phyloP scores from a whole-genome alignment of 192 early-diverging fungal species.

The Glomus cerebriforme region DNA sequence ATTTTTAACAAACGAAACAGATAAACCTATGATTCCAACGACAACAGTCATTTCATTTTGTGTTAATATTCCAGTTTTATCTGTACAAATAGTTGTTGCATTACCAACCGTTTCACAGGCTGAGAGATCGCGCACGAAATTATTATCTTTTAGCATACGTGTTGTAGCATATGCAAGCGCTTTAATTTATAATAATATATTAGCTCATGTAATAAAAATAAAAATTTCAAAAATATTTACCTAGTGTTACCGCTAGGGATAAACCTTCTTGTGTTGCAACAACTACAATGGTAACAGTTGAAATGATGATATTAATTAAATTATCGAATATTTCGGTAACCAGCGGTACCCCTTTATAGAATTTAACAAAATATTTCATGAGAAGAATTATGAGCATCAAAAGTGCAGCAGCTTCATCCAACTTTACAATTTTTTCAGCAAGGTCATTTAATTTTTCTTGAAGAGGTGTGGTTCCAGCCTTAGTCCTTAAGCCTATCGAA shows the following conservation, averaged over 20 bases:
- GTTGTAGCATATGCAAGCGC: constrained; percentile 91
- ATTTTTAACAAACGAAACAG: constrained; percentile 40
- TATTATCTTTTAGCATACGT: constrained; percentile 93
- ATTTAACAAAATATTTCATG: constrained; percentile 81
- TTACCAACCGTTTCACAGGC: constrained; percentile 99
- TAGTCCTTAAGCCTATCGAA: constrained; percentile 65
- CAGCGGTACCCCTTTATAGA: constrained; percentile 44
- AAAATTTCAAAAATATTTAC: constrained; percentile 27
- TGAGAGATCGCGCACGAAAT: constrained; percentile 91
- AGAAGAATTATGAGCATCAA: constrained; percentile 85
- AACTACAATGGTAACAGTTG: constrained; percentile 91
- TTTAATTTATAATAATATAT: constrained; percentile 17
- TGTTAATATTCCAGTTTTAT: constrained; percentile 98
- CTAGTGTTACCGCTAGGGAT: constrained; percentile 92
- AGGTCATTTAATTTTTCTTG: constrained; percentile 88
- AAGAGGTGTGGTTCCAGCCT: constrained; percentile 86
- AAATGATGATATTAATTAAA: constrained; percentile 81
- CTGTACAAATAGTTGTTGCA: constrained; percentile 96
- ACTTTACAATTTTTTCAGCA: constrained; percentile 92
- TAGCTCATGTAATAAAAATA: neutral
- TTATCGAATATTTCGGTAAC: constrained; percentile 59
- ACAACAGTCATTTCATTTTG: constrained; percentile 98
- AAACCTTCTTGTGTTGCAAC: constrained; percentile 98
- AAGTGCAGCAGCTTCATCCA: constrained; percentile 82
- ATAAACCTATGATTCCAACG: constrained; percentile 71